A percentile compares a stretch with the other conserved stretches of the same genome.
These are phyloP conservation scores for Lodderomyces elongisporus DNA, from an alignment of 1,139 yeast species.

Conservation along the genomic window DNA sequence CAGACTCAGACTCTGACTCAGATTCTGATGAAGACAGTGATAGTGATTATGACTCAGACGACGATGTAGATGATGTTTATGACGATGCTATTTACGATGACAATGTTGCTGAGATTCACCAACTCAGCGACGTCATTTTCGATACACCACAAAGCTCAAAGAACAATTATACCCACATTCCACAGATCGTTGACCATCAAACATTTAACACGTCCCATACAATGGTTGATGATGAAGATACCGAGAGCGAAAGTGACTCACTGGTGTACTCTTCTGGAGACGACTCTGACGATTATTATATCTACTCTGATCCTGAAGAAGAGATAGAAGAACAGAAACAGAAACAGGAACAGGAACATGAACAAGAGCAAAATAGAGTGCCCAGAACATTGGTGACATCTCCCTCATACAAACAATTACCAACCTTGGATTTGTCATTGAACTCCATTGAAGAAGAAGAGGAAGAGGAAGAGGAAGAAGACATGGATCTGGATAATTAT, in stretches of 20 bases:
- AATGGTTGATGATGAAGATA: slow-evolving; percentile 4
- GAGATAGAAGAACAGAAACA: slow-evolving; percentile 14
- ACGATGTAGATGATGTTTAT: slow-evolving; percentile 11
- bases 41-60: slow-evolving; percentile 9
- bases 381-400: slow-evolving; percentile 5
- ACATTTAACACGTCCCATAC: too few relatives aligned
- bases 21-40: slow-evolving; percentile 7
- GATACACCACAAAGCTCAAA: neutral
- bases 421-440: slow-evolving; percentile 18
- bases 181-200: slow-evolving; percentile 3
- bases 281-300: slow-evolving; percentile 28
- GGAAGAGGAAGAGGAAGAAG: slow-evolving; percentile 24
- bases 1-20: slow-evolving; percentile 21
- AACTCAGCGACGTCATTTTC: slow-evolving; percentile 3
- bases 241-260: slow-evolving; percentile 3
- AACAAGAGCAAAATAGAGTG: neutral
- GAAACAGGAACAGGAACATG: slow-evolving; percentile 7
- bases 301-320: slow-evolving; percentile 22
- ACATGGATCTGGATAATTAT: slow-evolving; percentile 10
- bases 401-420: slow-evolving; percentile 15
- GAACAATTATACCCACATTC: slow-evolving; percentile 1
- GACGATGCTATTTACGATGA: slow-evolving; percentile 12
- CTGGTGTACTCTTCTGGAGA: slow-evolving; percentile 9
- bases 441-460: slow-evolving; percentile 23
- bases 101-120: slow-evolving; percentile 6